A percentile compares a stretch with the other conserved stretches of the same genome.
Evolutionary conservation across 2,329 filamentous ascomycete species (phyloP).

Genomic region (Pestalotiopsis fici): DNA sequence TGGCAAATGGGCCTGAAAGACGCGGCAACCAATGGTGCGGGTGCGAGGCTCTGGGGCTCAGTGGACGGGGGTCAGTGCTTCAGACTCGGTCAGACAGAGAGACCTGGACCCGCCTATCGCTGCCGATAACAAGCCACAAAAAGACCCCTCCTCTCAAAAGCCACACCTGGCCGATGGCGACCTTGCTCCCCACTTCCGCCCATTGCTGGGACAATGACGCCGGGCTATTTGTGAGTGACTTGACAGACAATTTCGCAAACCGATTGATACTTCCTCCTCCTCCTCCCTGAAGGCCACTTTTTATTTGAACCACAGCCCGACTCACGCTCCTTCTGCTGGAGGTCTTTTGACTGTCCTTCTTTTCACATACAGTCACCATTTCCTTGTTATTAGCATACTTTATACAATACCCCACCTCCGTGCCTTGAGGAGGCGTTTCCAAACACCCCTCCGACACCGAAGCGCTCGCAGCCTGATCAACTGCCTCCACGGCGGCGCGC

Average conservation of each 20-base stretch:
- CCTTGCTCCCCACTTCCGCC: neutral
- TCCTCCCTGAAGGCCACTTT: neutral
- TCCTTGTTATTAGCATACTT: neutral
- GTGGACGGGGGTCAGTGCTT: neutral
- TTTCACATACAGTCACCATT: neutral
- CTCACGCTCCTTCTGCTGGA: neutral
- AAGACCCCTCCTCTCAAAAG: neutral
- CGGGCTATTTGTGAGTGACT: conserved; percentile 1
- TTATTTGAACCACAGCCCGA: neutral
- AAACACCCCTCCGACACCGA: neutral
- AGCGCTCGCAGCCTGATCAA: neutral
- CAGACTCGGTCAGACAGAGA: neutral
- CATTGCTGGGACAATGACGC: conserved; percentile 7
- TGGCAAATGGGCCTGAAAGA: neutral
- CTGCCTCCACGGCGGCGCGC: neutral
- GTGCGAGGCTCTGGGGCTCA: neutral
- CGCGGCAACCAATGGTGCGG: neutral
- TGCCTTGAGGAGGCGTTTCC: neutral
- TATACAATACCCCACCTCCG: neutral
- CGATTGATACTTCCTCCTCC: neutral
- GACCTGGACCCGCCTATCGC: neutral
- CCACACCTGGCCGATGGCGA: neutral
- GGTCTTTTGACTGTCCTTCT: neutral
- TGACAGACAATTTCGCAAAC: conserved; percentile 3
- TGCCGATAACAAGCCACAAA: conserved; percentile 3